These are phyloP conservation scores for Metschnikowia similis DNA, from an alignment of 805 yeast species.

Conservation along the genomic window DNA sequence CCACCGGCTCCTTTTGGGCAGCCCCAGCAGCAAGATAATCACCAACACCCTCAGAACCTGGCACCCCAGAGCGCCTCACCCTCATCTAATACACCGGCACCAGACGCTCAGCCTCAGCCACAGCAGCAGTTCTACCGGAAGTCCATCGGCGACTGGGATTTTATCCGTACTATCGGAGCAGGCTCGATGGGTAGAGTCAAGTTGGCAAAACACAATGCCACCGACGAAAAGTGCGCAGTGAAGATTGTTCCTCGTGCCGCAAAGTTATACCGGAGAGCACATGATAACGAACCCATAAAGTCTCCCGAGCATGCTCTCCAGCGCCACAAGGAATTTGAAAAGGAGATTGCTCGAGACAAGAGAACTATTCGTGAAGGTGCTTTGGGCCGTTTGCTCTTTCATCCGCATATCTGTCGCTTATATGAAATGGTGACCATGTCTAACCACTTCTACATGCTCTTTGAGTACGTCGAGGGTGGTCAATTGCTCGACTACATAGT, in stretches of 20 bases:
- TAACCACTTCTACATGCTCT: conserved; percentile 92
- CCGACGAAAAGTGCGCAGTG: conserved; percentile 83
- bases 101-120: conserved; percentile 8
- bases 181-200: conserved; percentile 99
- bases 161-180: conserved; percentile 91
- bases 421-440: conserved; percentile 96
- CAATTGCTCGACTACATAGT: conserved; percentile 97
- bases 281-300: conserved; percentile 61
- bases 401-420: conserved; percentile 86
- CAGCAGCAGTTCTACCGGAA: conserved; percentile 68
- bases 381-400: conserved; percentile 81
- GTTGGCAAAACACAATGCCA: conserved; percentile 78
- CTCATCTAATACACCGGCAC: background rate
- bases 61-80: background rate
- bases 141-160: conserved; percentile 95
- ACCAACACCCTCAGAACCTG: background rate
- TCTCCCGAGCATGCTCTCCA: conserved; percentile 54
- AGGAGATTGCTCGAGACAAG: conserved; percentile 84
- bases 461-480: conserved; percentile 96
- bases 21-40: background rate
- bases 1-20: conserved; percentile 13
- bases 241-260: conserved; percentile 92
- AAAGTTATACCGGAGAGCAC: conserved; percentile 67
- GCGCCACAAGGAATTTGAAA: conserved; percentile 66
- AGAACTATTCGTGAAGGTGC: conserved; percentile 96